Percentiles rank a stretch among this genome's conserved stretches.
Evolutionary conservation across 2,329 filamentous ascomycete species (phyloP).

Genomic region (Aspergillus hiratsukae): DNA sequence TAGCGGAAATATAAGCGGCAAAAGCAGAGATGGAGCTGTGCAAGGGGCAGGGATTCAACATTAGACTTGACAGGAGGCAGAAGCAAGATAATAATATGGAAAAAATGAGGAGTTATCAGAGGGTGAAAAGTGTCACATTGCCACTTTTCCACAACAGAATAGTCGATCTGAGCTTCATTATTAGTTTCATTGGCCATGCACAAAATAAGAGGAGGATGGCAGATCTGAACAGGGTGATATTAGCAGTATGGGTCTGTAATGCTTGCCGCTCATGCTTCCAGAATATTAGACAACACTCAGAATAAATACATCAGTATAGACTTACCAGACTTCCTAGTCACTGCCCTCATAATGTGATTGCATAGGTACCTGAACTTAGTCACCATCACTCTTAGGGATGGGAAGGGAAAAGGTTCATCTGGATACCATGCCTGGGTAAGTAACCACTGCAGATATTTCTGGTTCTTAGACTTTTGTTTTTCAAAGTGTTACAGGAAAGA

Average conservation of each 20-base stretch:
- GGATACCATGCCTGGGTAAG: neutral
- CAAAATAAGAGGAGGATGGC: neutral
- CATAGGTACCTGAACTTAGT: neutral
- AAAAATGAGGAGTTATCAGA: neutral
- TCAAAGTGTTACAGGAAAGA: neutral
- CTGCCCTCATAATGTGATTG: neutral
- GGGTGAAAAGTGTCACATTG: neutral
- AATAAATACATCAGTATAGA: neutral
- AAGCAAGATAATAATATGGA: neutral
- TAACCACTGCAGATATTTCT: neutral
- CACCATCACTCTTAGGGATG: no score
- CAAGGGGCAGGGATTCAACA: neutral
- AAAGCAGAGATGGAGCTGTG: neutral
- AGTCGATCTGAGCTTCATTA: neutral
- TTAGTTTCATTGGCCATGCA: neutral
- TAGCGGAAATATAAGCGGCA: neutral
- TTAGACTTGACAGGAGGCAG: neutral
- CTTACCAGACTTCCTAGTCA: neutral
- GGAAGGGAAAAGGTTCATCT: neutral
- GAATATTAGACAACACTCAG: neutral
- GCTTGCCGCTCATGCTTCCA: neutral
- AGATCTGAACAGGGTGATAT: neutral
- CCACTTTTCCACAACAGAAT: neutral
- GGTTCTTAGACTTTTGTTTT: neutral
- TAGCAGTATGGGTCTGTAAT: neutral